These are phyloP conservation scores for Farysia itapuensis DNA, from an alignment of 1,284 basidiomycete genomes.

Conservation along the genomic window DNA sequence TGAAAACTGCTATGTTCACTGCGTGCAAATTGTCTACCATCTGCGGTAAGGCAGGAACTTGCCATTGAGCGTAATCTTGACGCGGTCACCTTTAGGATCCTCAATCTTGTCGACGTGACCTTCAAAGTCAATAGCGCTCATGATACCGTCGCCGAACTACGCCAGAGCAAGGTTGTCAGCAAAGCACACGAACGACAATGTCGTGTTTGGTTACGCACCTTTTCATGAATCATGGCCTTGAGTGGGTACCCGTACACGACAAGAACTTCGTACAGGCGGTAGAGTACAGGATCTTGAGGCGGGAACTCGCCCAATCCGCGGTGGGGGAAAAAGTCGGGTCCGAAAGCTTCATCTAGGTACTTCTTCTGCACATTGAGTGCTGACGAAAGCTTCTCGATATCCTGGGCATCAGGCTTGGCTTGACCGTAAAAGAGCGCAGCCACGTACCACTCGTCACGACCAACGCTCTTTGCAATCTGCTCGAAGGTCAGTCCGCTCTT, in stretches of 20 bases:
- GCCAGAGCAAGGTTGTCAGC: background rate
- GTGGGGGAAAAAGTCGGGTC: constrained; percentile 41
- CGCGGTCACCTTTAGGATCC: constrained; percentile 42
- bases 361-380: constrained; percentile 26
- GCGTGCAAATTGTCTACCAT: too few species aligned
- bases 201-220: constrained; percentile 27
- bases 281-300: constrained; percentile 42
- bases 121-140: constrained; percentile 54
- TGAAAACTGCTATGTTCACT: too few species aligned
- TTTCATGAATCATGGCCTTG: constrained; percentile 55
- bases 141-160: constrained; percentile 50
- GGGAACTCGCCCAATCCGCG: constrained; percentile 46
- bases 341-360: constrained; percentile 34
- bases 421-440: constrained; percentile 56
- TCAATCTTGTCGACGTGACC: constrained; percentile 48
- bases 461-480: constrained; percentile 36
- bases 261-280: constrained; percentile 38
- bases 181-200: background rate
- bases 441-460: constrained; percentile 47
- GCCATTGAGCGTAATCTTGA: constrained; percentile 53
- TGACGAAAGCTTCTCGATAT: constrained; percentile 32
- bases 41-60: constrained; percentile 54
- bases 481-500: constrained; percentile 41
- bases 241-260: constrained; percentile 53
- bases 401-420: constrained; percentile 44